A percentile compares a stretch with the other conserved stretches of the same genome.
Conservation (phyloP, 202 grass and related monocot genomes). For the Setaria viridis region DNA sequence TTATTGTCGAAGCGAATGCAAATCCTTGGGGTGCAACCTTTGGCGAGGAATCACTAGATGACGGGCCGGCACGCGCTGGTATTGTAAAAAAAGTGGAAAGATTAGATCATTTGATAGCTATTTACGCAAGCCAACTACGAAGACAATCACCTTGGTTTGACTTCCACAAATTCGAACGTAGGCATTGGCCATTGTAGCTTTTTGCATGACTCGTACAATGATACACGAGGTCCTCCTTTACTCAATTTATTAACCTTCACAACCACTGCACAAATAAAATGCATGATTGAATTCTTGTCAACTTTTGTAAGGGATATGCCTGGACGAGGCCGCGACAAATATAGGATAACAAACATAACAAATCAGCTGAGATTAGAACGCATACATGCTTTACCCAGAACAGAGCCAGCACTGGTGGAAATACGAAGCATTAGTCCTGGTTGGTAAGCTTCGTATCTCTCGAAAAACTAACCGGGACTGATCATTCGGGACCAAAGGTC, state of each 20-base stretch:
- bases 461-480: too few relatives aligned
- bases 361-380: background rate
- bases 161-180: constrained; percentile 58
- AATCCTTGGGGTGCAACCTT: constrained; percentile 48
- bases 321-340: background rate
- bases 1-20: constrained; percentile 61
- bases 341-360: background rate
- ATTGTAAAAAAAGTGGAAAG: constrained; percentile 11
- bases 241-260: constrained; percentile 60
- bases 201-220: constrained; percentile 72
- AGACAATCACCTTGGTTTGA: constrained; percentile 57
- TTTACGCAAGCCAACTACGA: constrained; percentile 5
- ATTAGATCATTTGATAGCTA: constrained; percentile 7
- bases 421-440: too few relatives aligned
- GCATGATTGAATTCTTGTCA: background rate
- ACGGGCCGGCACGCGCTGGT: constrained; percentile 23
- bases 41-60: background rate
- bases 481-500: too few relatives aligned
- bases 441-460: too few relatives aligned
- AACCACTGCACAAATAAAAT: constrained; percentile 59
- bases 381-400: constrained; percentile 56
- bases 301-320: background rate
- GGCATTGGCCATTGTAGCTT: constrained; percentile 79
- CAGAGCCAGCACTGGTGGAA: background rate
- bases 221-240: constrained; percentile 81